Base-by-base conservation (phyloP, 805 yeast genomes). In the Starmerella davenportii region DNA sequence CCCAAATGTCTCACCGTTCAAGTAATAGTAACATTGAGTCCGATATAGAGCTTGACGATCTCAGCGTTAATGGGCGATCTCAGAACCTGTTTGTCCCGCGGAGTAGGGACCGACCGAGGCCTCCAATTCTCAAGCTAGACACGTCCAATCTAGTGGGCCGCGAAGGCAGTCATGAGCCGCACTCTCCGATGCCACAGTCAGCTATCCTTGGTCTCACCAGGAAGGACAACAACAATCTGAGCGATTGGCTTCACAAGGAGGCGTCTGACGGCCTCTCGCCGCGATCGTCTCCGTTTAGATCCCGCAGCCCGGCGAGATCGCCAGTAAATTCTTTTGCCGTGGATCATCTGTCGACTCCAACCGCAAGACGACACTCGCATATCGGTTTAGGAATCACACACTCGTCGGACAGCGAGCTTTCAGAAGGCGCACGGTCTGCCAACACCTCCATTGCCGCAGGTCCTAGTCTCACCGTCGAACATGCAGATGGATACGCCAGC, bases 131-230 rank as follows among this genome's bases (percentile, higher is more conserved):
- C 7, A 21, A 39, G 4, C 37, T 46, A 4, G 46, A 46, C 25
- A 45, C 49, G 14, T 32, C 49, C 1, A 39, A 45, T 9, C 31
- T 45, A 17, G 30, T 15, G 14, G 19, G 18, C 4, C 7, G 13
- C n/a, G 33, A 29, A n/a, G 32, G 17, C 14, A 30, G 21, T n/a
- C 39, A 15, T 9, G 24, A 20, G 31, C 27, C 16, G 36, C 11
- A 1, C 39, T 38, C 3, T n/a, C 19, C 31, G 13, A 34, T 35
- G 30, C 49, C 49, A 5, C 28, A 38, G 19, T 39, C 48, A 1
- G 50, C 50, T 1, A 46, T 46, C 27, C 33, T 46, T 14, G 49
- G 38, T 15, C 29, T 46, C 8, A 47, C 46, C 3, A 27, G 29
- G 19, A 29, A 20, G 3, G 34, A 36, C 23, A 31, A 29, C 19